Evolutionary conservation across 345 rosid species (phyloP).

Genomic region (Iberis pinnata): DNA sequence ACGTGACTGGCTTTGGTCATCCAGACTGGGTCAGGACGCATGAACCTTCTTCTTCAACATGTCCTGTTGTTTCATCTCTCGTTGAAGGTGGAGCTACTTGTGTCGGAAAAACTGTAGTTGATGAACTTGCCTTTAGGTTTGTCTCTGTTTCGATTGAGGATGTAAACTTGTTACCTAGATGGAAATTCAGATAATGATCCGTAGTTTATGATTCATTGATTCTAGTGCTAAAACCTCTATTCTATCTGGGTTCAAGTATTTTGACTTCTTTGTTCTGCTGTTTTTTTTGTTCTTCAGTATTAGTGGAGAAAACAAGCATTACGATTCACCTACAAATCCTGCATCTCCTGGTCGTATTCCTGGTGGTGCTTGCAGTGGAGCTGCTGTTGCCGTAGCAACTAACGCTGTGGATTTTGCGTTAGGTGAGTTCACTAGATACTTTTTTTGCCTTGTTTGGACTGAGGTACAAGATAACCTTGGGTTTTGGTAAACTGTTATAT

Average conservation of each 20-base stretch:
- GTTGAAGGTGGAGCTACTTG: conserved; percentile 96
- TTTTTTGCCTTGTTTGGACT: too few relatives aligned
- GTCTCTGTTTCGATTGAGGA: conserved; percentile 5
- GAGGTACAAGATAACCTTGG: not conserved
- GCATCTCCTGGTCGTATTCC: conserved; percentile 58
- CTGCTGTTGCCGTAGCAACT: conserved; percentile 95
- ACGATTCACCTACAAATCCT: conserved; percentile 86
- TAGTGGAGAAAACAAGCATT: conserved; percentile 79
- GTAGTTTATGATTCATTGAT: not conserved
- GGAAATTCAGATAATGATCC: not conserved
- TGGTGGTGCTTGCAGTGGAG: conserved; percentile 91
- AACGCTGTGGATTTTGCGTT: conserved; percentile 74
- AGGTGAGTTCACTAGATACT: conserved; percentile 36
- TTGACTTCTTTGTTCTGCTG: not conserved
- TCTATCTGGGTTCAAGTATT: not conserved
- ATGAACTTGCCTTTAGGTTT: conserved; percentile 77
- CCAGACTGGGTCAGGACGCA: conserved; percentile 88
- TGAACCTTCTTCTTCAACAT: conserved; percentile 52
- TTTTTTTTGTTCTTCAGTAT: conserved; percentile 49
- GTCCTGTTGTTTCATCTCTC: conserved; percentile 57
- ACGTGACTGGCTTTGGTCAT: conserved; percentile 88
- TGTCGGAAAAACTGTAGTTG: conserved; percentile 81
- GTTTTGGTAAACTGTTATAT: not conserved
- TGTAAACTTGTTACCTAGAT: not conserved
- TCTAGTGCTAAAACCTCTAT: not conserved